Evolutionary conservation across 75 land plant species (phyloP).

Genomic region (Cryptomeria japonica): DNA sequence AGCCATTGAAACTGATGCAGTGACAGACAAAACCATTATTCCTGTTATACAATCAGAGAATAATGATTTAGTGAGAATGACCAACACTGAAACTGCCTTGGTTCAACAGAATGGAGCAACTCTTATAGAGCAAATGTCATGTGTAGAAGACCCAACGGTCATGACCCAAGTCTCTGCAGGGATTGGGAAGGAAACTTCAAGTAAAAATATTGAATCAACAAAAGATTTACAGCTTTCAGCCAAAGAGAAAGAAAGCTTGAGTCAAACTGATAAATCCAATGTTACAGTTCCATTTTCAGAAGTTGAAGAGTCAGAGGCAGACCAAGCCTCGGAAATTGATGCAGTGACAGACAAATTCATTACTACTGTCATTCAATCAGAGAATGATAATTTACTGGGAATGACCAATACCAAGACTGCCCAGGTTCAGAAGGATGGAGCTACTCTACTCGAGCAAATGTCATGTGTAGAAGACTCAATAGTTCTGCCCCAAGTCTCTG

Average conservation of each 20-base stretch:
- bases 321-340: background rate
- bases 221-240: background rate
- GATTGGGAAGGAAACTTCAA: background rate
- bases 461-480: background rate
- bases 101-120: background rate
- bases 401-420: background rate
- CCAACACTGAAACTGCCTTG: background rate
- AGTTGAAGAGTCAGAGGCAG: background rate
- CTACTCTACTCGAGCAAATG: background rate
- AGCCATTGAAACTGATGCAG: background rate
- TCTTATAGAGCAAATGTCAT: background rate
- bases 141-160: background rate
- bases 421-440: background rate
- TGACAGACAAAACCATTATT: background rate
- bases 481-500: too few species aligned
- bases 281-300: background rate
- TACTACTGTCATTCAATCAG: background rate
- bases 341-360: background rate
- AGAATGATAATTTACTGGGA: background rate
- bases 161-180: background rate
- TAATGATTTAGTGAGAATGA: background rate
- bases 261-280: background rate
- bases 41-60: background rate
- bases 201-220: background rate
- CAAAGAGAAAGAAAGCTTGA: background rate